These are phyloP conservation scores for Sporothrix pseudoabietina DNA, from an alignment of 2,329 filamentous ascomycete species.

Conservation along the genomic window DNA sequence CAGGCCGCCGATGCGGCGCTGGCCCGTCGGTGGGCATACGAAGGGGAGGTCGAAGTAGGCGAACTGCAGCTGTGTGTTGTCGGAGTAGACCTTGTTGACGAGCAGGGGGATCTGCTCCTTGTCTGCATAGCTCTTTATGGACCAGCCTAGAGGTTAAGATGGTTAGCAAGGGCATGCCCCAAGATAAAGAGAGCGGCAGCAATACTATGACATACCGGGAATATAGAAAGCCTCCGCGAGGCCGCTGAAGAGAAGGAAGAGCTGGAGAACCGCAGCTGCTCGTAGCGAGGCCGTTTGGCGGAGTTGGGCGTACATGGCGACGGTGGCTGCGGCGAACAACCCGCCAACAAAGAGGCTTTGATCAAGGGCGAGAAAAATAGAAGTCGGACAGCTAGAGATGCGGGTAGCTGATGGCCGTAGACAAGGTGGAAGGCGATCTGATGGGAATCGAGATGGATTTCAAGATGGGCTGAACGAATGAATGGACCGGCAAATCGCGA, in stretches of 20 bases:
- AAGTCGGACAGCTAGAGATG: conserved; percentile 2
- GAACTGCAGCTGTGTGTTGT: conserved; percentile 87
- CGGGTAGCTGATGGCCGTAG: conserved; percentile 14
- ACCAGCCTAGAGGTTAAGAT: conserved; percentile 63
- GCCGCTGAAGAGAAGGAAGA: conserved; percentile 46
- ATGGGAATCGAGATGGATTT: neutral
- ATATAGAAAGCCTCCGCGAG: conserved; percentile 75
- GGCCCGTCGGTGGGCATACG: conserved; percentile 76
- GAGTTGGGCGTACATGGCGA: conserved; percentile 26
- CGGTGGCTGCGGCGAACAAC: conserved; percentile 15
- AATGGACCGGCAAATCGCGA: neutral
- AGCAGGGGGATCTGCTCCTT: conserved; percentile 79
- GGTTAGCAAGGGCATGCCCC: neutral
- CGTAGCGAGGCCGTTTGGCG: conserved; percentile 39
- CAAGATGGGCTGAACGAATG: neutral
- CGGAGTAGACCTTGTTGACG: conserved; percentile 89
- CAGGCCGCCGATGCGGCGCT: conserved; percentile 65
- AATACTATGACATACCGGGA: conserved; percentile 62
- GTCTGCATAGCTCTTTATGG: conserved; percentile 76
- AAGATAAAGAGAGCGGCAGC: no score
- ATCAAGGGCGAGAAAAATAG: neutral
- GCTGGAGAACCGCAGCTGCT: conserved; percentile 50
- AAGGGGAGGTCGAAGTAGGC: conserved; percentile 88
- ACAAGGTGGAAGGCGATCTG: neutral
- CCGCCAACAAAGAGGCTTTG: conserved; percentile 3